Conservation (phyloP, 441 rosid species). For the Gossypium trilobum region DNA sequence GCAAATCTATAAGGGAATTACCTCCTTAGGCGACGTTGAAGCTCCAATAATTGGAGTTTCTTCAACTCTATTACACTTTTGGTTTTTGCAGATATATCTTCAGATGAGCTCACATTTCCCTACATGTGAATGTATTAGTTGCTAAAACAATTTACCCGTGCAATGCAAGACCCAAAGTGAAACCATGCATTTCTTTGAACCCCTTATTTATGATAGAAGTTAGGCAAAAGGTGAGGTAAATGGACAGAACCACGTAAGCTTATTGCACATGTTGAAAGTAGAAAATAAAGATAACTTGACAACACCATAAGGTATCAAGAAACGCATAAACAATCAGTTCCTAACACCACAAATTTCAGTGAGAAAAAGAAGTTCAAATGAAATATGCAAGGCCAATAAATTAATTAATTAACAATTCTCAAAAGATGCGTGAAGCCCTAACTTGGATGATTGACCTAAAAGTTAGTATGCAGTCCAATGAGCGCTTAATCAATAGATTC, state of each 20-base stretch:
- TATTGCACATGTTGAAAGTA: slow-evolving; percentile 1
- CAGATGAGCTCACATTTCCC: slow-evolving; percentile 75
- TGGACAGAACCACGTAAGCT: background rate
- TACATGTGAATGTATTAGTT: slow-evolving; percentile 22
- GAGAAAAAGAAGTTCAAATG: background rate
- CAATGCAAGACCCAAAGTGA: slow-evolving; percentile 3
- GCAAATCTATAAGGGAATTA: slow-evolving; percentile 20
- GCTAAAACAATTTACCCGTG: background rate
- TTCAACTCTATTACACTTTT: slow-evolving; percentile 87
- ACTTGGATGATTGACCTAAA: background rate
- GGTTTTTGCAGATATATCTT: slow-evolving; percentile 80
- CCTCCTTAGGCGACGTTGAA: slow-evolving; percentile 81
- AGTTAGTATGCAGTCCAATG: background rate
- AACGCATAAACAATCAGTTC: background rate
- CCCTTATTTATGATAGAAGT: background rate
- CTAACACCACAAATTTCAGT: background rate
- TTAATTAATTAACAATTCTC: background rate
- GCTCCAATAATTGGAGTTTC: slow-evolving; percentile 73
- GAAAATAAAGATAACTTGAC: background rate
- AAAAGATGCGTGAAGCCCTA: background rate
- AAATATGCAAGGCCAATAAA: background rate
- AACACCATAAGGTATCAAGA: background rate
- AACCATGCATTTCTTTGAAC: slow-evolving; percentile 4
- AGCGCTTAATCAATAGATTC: background rate
- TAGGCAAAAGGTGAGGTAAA: background rate